Evolutionary conservation across 1,139 yeast species (phyloP).

Genomic region (Nakaseomyces sp.): DNA sequence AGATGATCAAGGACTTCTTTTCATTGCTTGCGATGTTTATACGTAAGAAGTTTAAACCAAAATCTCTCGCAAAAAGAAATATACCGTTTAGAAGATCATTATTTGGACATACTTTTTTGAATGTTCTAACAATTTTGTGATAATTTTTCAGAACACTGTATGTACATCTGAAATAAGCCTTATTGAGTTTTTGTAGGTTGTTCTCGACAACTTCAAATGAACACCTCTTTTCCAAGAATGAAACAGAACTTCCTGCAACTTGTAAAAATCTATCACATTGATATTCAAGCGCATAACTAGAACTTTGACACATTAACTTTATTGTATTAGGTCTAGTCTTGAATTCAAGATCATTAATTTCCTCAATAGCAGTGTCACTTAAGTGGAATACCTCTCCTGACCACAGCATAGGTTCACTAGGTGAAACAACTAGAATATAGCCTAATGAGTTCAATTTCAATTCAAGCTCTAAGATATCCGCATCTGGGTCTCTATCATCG

Average conservation of each 20-base stretch:
- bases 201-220: constrained; percentile 67
- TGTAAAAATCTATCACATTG: constrained; percentile 42
- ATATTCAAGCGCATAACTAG: constrained; percentile 40
- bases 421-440: constrained; percentile 66
- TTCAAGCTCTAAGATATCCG: constrained; percentile 27
- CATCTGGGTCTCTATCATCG: constrained; percentile 31
- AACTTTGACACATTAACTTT: constrained; percentile 60
- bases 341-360: constrained; percentile 24
- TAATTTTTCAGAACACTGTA: constrained; percentile 60
- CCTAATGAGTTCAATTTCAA: constrained; percentile 35
- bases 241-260: constrained; percentile 46
- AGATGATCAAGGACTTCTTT: constrained; percentile 59
- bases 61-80: constrained; percentile 75
- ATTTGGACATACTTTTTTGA: constrained; percentile 45
- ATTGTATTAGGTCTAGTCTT: constrained; percentile 60
- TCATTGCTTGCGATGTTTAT: constrained; percentile 48
- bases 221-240: constrained; percentile 53
- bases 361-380: constrained; percentile 22
- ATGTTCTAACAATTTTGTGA: constrained; percentile 41
- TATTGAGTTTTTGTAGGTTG: constrained; percentile 60
- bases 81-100: constrained; percentile 73
- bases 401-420: constrained; percentile 85
- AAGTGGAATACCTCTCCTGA: constrained; percentile 68
- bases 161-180: constrained; percentile 61
- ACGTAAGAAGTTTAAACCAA: constrained; percentile 64